Percentiles rank a stretch among this genome's conserved stretches.
Conservation (phyloP, 2,329 filamentous ascomycete species). For the Eutypella sp. region DNA sequence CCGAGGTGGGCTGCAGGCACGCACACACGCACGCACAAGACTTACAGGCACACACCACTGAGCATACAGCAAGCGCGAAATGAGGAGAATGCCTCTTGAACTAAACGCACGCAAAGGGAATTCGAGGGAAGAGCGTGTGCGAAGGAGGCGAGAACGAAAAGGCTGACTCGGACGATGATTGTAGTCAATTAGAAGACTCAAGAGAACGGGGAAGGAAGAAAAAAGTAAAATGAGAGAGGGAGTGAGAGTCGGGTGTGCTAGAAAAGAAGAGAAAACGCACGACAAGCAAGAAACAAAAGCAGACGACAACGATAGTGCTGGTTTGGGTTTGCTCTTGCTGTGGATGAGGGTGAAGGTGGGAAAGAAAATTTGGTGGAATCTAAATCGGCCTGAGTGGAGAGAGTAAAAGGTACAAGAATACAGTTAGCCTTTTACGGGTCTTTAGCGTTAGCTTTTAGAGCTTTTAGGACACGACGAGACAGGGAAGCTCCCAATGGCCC, state of each 20-base stretch:
- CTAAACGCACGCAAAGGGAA: conserved; percentile 30
- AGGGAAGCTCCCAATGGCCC: not conserved
- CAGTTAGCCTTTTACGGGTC: not conserved
- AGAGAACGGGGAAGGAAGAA: conserved; percentile 15
- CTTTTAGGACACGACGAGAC: not conserved
- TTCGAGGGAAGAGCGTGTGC: conserved; percentile 27
- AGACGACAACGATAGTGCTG: conserved; percentile 31
- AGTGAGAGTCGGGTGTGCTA: conserved; percentile 23
- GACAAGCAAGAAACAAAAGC: conserved; percentile 24
- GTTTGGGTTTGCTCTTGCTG: conserved; percentile 27
- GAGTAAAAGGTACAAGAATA: conserved; percentile 3
- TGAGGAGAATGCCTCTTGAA: conserved; percentile 30
- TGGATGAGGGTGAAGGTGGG: conserved; percentile 27
- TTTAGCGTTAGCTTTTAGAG: conserved; percentile 1
- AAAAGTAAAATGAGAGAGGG: conserved; percentile 20
- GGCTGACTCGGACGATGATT: conserved; percentile 25
- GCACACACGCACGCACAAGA: conserved; percentile 19
- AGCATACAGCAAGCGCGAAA: conserved; percentile 28
- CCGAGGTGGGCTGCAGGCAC: conserved; percentile 26
- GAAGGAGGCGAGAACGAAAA: conserved; percentile 17
- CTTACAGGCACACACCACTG: conserved; percentile 6
- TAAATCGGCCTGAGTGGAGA: conserved; percentile 18
- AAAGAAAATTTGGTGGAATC: conserved; percentile 22
- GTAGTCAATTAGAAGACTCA: conserved; percentile 2
- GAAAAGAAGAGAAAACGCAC: conserved; percentile 26